phyloP scores from a whole-genome alignment of 108 stramenopile genomes.

The Conticribra guillardii region DNA sequence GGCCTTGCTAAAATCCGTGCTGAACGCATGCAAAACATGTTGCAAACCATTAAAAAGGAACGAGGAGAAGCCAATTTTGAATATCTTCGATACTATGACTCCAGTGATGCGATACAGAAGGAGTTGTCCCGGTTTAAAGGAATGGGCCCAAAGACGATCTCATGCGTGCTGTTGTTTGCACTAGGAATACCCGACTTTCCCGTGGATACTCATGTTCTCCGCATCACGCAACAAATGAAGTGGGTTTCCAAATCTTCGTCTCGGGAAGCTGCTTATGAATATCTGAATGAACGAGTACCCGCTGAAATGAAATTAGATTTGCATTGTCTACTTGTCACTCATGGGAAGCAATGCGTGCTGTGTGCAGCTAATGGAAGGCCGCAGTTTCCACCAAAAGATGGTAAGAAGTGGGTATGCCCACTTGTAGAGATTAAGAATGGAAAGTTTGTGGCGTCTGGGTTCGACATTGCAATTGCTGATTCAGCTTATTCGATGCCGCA shows the following conservation, averaged over 20 bases:
- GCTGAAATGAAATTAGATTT: conserved; percentile 64
- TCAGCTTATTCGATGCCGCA: background rate
- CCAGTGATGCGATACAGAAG: conserved; percentile 58
- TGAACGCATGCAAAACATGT: conserved; percentile 64
- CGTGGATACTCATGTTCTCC: conserved; percentile 81
- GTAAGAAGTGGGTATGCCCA: conserved; percentile 65
- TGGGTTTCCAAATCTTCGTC: conserved; percentile 56
- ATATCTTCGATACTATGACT: conserved; percentile 54
- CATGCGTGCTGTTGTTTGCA: conserved; percentile 79
- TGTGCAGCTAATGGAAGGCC: conserved; percentile 79
- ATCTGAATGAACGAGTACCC: conserved; percentile 67
- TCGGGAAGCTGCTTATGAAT: conserved; percentile 70
- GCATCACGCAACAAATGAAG: conserved; percentile 62
- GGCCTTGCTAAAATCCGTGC: conserved; percentile 72
- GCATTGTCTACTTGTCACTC: conserved; percentile 75
- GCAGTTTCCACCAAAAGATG: conserved; percentile 73
- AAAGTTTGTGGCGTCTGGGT: background rate
- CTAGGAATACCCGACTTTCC: conserved; percentile 77
- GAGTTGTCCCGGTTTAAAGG: conserved; percentile 76
- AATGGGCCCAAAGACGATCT: conserved; percentile 84
- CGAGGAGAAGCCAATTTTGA: conserved; percentile 66
- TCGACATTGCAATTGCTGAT: background rate
- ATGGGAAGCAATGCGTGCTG: conserved; percentile 71
- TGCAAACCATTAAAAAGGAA: conserved; percentile 53
- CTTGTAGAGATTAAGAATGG: conserved; percentile 44